Percentiles rank a stretch among this genome's conserved stretches.
Conservation (phyloP, 1,139 yeast species). For the Citeromyces hawaiiensis region DNA sequence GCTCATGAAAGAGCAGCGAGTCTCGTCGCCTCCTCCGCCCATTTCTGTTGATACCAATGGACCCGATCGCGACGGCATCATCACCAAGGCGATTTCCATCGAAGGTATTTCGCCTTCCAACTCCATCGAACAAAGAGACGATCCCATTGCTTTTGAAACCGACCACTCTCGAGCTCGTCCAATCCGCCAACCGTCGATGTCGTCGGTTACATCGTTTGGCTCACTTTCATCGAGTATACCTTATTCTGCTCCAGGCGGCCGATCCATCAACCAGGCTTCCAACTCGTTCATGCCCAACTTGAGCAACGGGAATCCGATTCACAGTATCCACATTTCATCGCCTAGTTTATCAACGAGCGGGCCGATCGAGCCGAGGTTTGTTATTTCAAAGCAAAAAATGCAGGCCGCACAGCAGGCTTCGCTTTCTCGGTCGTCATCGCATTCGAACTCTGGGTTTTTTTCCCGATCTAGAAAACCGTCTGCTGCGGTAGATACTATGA, state of each 20-base stretch:
- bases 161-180: constrained; percentile 1
- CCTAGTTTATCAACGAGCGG: constrained; percentile 40
- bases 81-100: constrained; percentile 17
- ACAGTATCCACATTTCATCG: constrained; percentile 51
- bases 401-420: constrained; percentile 7
- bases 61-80: constrained; percentile 9
- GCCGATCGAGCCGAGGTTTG: constrained; percentile 56
- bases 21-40: constrained; percentile 4
- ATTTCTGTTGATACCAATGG: constrained; percentile 3
- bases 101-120: constrained; percentile 17
- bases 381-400: constrained; percentile 58
- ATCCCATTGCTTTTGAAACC: constrained; percentile 2
- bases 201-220: constrained; percentile 24
- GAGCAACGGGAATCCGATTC: constrained; percentile 46
- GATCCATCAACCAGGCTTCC: constrained; percentile 9
- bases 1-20: constrained; percentile 15
- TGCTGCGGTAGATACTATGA: constrained; percentile 5
- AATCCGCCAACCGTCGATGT: constrained; percentile 2
- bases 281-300: constrained; percentile 23
- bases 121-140: constrained; percentile 6
- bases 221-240: constrained; percentile 56
- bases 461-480: constrained; percentile 24
- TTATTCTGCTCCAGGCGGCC: constrained; percentile 59
- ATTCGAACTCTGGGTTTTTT: constrained; percentile 26
- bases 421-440: constrained; percentile 6